Conservation (phyloP, 352 stramenopile genomes). For the Blastocystis sp. region DNA sequence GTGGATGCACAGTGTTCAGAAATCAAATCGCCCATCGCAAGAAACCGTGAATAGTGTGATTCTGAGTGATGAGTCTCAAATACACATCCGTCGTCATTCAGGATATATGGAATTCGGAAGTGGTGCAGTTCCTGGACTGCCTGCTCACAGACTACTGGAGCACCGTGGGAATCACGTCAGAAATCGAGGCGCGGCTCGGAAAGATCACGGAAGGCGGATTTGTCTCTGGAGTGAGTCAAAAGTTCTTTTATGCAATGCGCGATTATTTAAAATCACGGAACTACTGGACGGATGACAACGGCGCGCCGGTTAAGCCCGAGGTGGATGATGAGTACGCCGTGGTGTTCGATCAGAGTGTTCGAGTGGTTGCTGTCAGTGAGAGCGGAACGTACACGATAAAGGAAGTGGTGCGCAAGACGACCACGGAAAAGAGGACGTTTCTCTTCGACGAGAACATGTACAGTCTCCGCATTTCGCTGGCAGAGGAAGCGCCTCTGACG, state of each 20-base stretch:
- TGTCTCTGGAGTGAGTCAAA: slow-evolving; percentile 16
- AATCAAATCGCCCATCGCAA: too few relatives aligned
- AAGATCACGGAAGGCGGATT: slow-evolving; percentile 18
- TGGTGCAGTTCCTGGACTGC: neutral
- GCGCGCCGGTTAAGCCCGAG: neutral
- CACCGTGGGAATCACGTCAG: neutral
- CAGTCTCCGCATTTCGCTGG: neutral
- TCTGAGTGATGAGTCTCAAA: neutral
- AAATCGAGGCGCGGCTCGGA: slow-evolving; percentile 18
- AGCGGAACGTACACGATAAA: neutral
- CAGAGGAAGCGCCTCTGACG: slow-evolving; percentile 2
- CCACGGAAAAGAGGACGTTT: slow-evolving; percentile 3
- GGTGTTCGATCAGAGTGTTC: slow-evolving; percentile 2
- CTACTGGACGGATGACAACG: slow-evolving; percentile 33
- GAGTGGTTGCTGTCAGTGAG: slow-evolving; percentile 1
- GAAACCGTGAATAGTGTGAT: too few relatives aligned
- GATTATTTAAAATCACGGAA: slow-evolving; percentile 20
- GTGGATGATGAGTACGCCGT: slow-evolving; percentile 46
- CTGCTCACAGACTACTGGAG: slow-evolving; percentile 14
- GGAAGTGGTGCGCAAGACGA: slow-evolving; percentile 2
- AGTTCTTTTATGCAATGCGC: slow-evolving; percentile 34
- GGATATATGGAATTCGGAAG: slow-evolving; percentile 14
- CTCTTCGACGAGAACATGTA: slow-evolving; percentile 16
- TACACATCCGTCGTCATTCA: slow-evolving; percentile 18
- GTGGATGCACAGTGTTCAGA: too few relatives aligned